A percentile compares a stretch with the other conserved stretches of the same genome.
These are phyloP conservation scores for Verticillium alfalfae DNA, from an alignment of 2,329 filamentous ascomycete genomes.

Conservation along the genomic window DNA sequence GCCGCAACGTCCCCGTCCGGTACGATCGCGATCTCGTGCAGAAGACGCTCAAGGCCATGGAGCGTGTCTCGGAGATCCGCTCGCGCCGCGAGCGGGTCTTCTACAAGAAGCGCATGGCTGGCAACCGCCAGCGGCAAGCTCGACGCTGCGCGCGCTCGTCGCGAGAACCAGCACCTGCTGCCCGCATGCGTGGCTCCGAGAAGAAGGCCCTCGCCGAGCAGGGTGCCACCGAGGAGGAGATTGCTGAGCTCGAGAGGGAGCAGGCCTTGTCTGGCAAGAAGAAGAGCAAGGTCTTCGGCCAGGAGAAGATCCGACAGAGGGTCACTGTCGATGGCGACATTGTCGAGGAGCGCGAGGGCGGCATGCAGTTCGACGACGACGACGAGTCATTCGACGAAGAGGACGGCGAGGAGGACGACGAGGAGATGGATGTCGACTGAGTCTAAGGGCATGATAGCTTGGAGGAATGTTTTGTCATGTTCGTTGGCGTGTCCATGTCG, in stretches of 20 bases:
- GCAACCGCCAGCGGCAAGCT: conserved; percentile 80
- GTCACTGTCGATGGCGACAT: conserved; percentile 29
- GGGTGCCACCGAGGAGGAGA: conserved; percentile 41
- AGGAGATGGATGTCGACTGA: conserved; percentile 26
- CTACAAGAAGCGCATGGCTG: conserved; percentile 89
- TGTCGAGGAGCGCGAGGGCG: conserved; percentile 18
- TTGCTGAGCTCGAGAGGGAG: conserved; percentile 37
- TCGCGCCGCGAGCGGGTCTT: conserved; percentile 80
- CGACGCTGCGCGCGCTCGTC: conserved; percentile 74
- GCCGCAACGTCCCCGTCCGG: conserved; percentile 88
- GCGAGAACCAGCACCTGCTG: conserved; percentile 87
- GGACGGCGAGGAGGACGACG: conserved; percentile 16
- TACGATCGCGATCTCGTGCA: conserved; percentile 91
- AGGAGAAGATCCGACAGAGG: conserved; percentile 32
- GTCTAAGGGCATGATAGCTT: too few relatives aligned
- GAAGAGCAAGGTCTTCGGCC: conserved; percentile 33
- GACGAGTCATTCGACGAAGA: conserved; percentile 6
- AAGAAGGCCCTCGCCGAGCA: conserved; percentile 49
- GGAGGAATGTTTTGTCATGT: neutral
- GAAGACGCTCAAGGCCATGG: conserved; percentile 88
- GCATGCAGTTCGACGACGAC: conserved; percentile 13
- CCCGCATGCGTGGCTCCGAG: conserved; percentile 61
- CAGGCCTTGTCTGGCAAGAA: conserved; percentile 14
- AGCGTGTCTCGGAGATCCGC: conserved; percentile 81
- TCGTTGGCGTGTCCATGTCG: neutral